A percentile compares a stretch with the other conserved stretches of the same genome.
Conservation (phyloP, 257 asterid genomes). For the Galeopsis tetrahit region DNA sequence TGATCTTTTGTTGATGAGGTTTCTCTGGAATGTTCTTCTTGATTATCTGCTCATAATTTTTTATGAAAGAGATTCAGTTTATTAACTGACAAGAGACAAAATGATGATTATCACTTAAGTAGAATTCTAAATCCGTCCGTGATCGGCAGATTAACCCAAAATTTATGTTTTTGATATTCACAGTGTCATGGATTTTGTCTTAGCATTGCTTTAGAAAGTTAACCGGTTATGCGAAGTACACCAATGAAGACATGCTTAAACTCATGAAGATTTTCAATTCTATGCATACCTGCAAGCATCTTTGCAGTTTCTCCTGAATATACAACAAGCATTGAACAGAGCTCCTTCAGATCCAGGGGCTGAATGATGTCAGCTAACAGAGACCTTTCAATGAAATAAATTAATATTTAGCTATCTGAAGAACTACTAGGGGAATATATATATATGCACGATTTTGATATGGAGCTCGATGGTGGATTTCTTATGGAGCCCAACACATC, state of each 20-base stretch:
- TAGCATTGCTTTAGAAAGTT: not conserved
- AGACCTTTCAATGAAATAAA: slow-evolving; percentile 62
- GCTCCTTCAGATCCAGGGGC: slow-evolving; percentile 93
- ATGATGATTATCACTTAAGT: slow-evolving; percentile 7
- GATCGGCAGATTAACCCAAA: too few relatives aligned
- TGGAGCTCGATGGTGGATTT: too few relatives aligned
- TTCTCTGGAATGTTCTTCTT: slow-evolving; percentile 55
- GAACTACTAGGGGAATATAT: slow-evolving; percentile 21
- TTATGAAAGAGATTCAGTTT: slow-evolving; percentile 26
- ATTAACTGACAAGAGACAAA: slow-evolving; percentile 9
- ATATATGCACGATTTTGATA: not conserved
- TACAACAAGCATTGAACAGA: slow-evolving; percentile 93
- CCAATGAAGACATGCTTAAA: slow-evolving; percentile 6
- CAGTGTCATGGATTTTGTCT: too few relatives aligned
- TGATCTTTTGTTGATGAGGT: slow-evolving; percentile 50
- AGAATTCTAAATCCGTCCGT: too few relatives aligned
- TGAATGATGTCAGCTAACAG: slow-evolving; percentile 91
- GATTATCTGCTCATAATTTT: slow-evolving; percentile 49
- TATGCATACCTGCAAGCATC: slow-evolving; percentile 77
- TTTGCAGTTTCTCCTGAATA: slow-evolving; percentile 87
- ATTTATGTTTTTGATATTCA: too few relatives aligned
- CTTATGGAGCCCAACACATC: too few relatives aligned
- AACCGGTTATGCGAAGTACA: not conserved
- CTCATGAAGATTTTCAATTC: slow-evolving; percentile 9
- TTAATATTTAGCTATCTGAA: slow-evolving; percentile 46